These are phyloP conservation scores for Lathyrus oleraceus DNA, from an alignment of 306 rosid species.

Conservation along the genomic window DNA sequence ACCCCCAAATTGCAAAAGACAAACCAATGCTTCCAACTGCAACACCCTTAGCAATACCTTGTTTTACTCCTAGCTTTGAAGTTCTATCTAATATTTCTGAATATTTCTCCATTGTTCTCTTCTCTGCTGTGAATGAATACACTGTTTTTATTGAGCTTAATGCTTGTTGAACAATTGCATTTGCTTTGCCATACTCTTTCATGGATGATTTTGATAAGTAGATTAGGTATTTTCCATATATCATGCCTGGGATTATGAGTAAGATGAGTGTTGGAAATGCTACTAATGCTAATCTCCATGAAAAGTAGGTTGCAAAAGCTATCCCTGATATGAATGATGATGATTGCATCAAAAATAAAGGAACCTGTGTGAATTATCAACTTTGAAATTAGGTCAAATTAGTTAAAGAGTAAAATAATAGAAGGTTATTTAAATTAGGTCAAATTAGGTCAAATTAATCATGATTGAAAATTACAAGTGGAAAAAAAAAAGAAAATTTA, in stretches of 20 bases:
- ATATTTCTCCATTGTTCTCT: constrained; percentile 59
- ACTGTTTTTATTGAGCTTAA: constrained; percentile 76
- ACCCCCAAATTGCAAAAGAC: constrained; percentile 84
- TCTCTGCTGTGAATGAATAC: constrained; percentile 89
- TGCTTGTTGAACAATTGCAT: constrained; percentile 73
- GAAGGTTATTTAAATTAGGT: no score
- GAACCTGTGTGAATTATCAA: constrained; percentile 53
- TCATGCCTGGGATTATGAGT: constrained; percentile 84
- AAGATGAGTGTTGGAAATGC: constrained; percentile 82
- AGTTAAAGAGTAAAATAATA: background rate
- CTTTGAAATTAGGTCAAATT: background rate
- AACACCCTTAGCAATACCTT: constrained; percentile 88
- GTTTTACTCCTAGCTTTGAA: constrained; percentile 73
- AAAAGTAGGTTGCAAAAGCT: constrained; percentile 69
- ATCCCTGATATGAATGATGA: constrained; percentile 84
- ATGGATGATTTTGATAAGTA: constrained; percentile 54
- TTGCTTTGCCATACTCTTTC: constrained; percentile 70
- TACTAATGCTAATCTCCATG: constrained; percentile 77
- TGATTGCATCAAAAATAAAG: constrained; percentile 79
- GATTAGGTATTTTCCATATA: constrained; percentile 79
- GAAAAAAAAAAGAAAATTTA: no score
- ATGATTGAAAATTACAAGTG: no score
- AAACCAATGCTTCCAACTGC: constrained; percentile 89
- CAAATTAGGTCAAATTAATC: no score
- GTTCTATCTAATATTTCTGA: constrained; percentile 63